Evolutionary conservation across 2,329 filamentous ascomycete genomes (phyloP).

Genomic region (Cladosporium sp.): DNA sequence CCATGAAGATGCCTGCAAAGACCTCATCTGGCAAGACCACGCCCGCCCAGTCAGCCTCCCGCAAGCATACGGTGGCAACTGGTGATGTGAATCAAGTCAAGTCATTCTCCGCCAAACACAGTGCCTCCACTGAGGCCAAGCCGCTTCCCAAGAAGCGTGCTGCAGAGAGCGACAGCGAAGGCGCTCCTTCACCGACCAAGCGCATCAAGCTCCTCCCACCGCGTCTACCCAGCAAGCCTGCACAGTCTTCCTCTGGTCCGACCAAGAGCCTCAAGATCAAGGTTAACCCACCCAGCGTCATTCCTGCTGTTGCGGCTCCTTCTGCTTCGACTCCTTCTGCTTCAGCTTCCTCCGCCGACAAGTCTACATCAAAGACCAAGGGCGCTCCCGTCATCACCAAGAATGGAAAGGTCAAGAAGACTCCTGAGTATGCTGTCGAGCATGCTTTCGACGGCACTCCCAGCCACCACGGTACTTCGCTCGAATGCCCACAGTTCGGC

Average conservation of each 20-base stretch:
- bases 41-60: neutral
- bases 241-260: neutral
- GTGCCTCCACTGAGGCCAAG: neutral
- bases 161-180: neutral
- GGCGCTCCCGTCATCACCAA: slow-evolving; percentile 17
- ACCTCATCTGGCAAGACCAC: neutral
- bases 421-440: slow-evolving; percentile 16
- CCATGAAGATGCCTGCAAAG: neutral
- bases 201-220: neutral
- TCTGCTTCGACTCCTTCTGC: neutral
- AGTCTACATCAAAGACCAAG: neutral
- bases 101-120: neutral
- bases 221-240: neutral
- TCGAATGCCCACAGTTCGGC: slow-evolving; percentile 15
- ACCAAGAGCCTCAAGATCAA: slow-evolving; percentile 6
- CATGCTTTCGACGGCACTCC: slow-evolving; percentile 10
- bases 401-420: slow-evolving; percentile 22
- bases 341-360: neutral
- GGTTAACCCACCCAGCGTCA: neutral
- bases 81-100: neutral
- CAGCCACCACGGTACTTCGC: slow-evolving; percentile 16
- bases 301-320: neutral
- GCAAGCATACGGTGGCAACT: neutral
- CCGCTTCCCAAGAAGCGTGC: neutral
- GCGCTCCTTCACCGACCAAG: neutral